Conservation (phyloP, 768 basidiomycete species). For the Leccinum boreale region DNA sequence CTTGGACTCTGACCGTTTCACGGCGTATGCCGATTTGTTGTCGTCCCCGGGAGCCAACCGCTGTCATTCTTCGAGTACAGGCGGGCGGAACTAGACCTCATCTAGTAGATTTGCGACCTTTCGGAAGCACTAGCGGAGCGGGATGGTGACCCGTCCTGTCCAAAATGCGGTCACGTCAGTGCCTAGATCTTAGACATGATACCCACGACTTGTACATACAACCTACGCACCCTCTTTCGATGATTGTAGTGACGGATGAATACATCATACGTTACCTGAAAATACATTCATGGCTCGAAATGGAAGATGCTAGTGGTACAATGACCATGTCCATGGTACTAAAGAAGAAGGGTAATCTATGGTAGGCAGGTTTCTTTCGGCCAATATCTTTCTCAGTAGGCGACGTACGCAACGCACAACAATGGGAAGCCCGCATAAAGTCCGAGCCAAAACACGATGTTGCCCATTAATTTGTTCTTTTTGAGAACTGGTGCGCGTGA, state of each 20-base stretch:
- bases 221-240: too few relatives aligned
- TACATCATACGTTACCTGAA: neutral
- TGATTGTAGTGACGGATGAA: neutral
- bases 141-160: too few relatives aligned
- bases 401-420: conserved; percentile 75
- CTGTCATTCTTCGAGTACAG: neutral
- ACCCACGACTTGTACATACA: too few relatives aligned
- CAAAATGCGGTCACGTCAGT: too few relatives aligned
- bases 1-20: neutral
- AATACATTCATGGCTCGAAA: neutral
- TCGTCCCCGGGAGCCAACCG: neutral
- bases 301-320: neutral
- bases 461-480: conserved; percentile 77
- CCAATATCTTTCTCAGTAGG: conserved; percentile 39
- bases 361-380: neutral
- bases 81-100: neutral
- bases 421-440: conserved; percentile 91
- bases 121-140: neutral
- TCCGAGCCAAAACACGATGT: conserved; percentile 91
- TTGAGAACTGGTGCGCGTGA: conserved; percentile 76
- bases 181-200: too few relatives aligned
- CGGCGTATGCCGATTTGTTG: neutral
- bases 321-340: neutral
- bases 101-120: neutral
- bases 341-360: conserved; percentile 1